Evolutionary conservation across 2,329 filamentous ascomycete species (phyloP).

Genomic region (Epichloe gansuensis): DNA sequence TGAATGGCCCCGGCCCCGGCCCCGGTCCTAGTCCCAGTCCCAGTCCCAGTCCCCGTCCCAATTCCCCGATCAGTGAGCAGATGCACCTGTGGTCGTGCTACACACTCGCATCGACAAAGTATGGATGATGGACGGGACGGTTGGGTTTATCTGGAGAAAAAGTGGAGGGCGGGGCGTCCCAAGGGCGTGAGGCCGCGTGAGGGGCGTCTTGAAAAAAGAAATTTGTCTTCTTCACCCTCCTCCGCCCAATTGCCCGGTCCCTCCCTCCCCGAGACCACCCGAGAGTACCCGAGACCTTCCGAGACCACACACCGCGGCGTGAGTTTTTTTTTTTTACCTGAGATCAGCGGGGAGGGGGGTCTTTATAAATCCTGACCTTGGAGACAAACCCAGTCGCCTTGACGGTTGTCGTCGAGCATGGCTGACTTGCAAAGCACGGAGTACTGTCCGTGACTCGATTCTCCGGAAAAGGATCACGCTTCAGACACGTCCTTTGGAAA

Average conservation of each 20-base stretch:
- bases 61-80: background rate
- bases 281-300: too few relatives aligned
- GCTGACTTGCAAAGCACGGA: background rate
- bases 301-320: too few relatives aligned
- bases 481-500: background rate
- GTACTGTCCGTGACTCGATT: background rate
- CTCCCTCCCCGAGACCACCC: too few relatives aligned
- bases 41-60: background rate
- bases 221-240: too few relatives aligned
- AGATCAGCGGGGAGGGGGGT: background rate
- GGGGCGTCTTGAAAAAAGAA: too few relatives aligned
- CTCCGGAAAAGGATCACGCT: background rate
- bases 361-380: background rate
- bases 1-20: too few relatives aligned
- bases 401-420: background rate
- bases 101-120: background rate
- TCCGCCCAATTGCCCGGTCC: too few relatives aligned
- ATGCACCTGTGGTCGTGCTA: constrained; percentile 6
- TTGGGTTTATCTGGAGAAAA: constrained; percentile 7
- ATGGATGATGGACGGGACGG: constrained; percentile 2
- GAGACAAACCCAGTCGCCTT: background rate
- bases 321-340: too few relatives aligned
- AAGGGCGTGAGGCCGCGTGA: too few relatives aligned
- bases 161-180: constrained; percentile 2
- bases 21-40: background rate